Conservation (phyloP, 768 basidiomycete genomes). For the Lentinula lateritia region DNA sequence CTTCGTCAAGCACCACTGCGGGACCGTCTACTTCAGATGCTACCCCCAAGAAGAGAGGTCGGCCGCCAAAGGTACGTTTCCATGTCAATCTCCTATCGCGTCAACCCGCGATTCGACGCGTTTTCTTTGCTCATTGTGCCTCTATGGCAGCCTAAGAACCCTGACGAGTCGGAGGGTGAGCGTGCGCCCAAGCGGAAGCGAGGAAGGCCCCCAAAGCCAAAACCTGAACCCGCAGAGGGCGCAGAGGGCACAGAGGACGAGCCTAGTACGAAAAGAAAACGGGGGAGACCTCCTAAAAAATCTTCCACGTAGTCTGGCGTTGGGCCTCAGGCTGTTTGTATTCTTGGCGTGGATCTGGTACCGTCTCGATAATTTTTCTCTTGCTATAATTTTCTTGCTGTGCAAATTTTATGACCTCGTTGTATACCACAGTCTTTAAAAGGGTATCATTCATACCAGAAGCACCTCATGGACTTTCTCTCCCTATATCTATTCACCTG, state of each 20-base stretch:
- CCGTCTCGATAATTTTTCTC: slow-evolving; percentile 12
- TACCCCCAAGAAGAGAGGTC: slow-evolving; percentile 49
- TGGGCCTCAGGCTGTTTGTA: neutral
- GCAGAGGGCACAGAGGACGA: slow-evolving; percentile 37
- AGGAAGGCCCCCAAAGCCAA: slow-evolving; percentile 72
- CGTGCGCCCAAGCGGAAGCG: slow-evolving; percentile 59
- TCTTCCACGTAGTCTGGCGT: slow-evolving; percentile 21
- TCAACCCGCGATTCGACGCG: slow-evolving; percentile 16
- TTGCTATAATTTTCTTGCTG: slow-evolving; percentile 5
- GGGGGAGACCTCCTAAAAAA: slow-evolving; percentile 67
- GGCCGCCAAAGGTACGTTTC: slow-evolving; percentile 57
- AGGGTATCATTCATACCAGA: neutral
- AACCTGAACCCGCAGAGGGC: slow-evolving; percentile 30
- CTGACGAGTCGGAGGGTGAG: slow-evolving; percentile 34
- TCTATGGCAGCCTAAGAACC: slow-evolving; percentile 1
- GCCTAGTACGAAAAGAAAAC: slow-evolving; percentile 57
- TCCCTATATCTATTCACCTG: slow-evolving; percentile 17
- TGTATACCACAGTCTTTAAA: slow-evolving; percentile 5
- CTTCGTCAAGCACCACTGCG: slow-evolving; percentile 24
- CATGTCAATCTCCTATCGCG: slow-evolving; percentile 15
- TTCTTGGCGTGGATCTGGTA: neutral
- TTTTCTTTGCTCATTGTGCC: slow-evolving; percentile 13
- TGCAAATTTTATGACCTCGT: slow-evolving; percentile 1
- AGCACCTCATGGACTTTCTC: slow-evolving; percentile 5
- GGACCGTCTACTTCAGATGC: slow-evolving; percentile 28